Conservation (phyloP, 306 rosid species). For the Sophora flavescens region DNA sequence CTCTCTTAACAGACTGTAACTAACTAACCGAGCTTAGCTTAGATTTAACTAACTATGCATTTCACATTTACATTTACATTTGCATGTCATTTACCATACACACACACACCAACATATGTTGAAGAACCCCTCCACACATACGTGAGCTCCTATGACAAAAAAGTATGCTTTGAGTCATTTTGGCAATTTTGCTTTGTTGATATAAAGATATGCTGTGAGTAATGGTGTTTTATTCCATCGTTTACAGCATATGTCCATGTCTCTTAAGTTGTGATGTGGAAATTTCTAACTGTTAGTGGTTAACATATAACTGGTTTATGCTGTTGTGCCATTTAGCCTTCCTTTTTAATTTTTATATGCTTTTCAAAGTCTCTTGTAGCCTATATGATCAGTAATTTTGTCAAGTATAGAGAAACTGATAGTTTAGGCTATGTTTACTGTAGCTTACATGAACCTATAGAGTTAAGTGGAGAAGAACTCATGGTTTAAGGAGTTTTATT, state of each 20-base stretch:
- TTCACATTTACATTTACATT: too few relatives aligned
- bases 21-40: too few relatives aligned
- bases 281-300: background rate
- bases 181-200: slow-evolving; percentile 6
- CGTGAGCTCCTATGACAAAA: background rate
- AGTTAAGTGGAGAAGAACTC: background rate
- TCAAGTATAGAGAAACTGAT: too few relatives aligned
- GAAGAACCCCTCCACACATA: slow-evolving; percentile 2
- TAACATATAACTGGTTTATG: slow-evolving; percentile 18
- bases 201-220: slow-evolving; percentile 24
- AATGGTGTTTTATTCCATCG: slow-evolving; percentile 21
- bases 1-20: too few relatives aligned
- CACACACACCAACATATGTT: too few relatives aligned
- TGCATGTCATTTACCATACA: too few relatives aligned
- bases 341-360: background rate
- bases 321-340: background rate
- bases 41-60: too few relatives aligned
- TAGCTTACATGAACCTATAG: too few relatives aligned
- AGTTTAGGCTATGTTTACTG: too few relatives aligned
- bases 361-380: background rate
- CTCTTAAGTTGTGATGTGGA: background rate
- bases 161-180: background rate
- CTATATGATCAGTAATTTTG: background rate
- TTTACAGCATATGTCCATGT: slow-evolving; percentile 19
- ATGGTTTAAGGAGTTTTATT: background rate